Conservation (phyloP, 2,329 filamentous ascomycete species). For the Pyricularia sp. region DNA sequence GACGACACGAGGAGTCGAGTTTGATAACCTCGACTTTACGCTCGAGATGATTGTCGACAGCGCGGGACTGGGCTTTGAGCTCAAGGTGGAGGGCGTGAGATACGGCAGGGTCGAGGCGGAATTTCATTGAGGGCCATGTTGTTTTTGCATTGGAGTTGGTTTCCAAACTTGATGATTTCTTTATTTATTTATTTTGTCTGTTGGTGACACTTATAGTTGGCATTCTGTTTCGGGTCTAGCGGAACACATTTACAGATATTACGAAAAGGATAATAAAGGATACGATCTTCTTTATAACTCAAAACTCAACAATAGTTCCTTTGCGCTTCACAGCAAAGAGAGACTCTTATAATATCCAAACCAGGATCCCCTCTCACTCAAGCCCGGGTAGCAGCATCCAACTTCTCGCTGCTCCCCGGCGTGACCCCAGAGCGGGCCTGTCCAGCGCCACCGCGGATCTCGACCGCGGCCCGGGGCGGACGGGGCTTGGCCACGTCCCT, state of each 20-base stretch:
- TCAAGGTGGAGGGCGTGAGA: slow-evolving; percentile 68
- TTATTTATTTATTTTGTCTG: too few relatives aligned
- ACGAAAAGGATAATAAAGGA: not conserved
- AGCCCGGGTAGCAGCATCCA: not conserved
- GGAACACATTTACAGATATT: not conserved
- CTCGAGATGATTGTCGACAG: slow-evolving; percentile 77
- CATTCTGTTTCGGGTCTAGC: not conserved
- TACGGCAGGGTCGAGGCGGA: slow-evolving; percentile 72
- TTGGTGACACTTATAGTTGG: not conserved
- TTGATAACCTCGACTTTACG: slow-evolving; percentile 74
- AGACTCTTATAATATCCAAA: not conserved
- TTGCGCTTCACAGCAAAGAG: not conserved
- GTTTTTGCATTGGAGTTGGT: not conserved
- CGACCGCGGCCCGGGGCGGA: not conserved
- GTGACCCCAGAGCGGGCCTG: not conserved
- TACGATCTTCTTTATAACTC: not conserved
- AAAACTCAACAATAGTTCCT: not conserved
- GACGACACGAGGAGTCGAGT: slow-evolving; percentile 70
- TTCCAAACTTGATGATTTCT: not conserved
- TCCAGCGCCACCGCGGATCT: not conserved
- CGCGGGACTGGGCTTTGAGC: slow-evolving; percentile 65
- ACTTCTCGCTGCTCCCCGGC: not conserved
- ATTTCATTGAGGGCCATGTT: slow-evolving; percentile 46
- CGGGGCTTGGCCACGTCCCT: not conserved
- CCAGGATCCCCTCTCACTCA: not conserved